These are phyloP conservation scores for Voacanga thouarsii DNA, from an alignment of 257 asterid species.

Conservation along the genomic window DNA sequence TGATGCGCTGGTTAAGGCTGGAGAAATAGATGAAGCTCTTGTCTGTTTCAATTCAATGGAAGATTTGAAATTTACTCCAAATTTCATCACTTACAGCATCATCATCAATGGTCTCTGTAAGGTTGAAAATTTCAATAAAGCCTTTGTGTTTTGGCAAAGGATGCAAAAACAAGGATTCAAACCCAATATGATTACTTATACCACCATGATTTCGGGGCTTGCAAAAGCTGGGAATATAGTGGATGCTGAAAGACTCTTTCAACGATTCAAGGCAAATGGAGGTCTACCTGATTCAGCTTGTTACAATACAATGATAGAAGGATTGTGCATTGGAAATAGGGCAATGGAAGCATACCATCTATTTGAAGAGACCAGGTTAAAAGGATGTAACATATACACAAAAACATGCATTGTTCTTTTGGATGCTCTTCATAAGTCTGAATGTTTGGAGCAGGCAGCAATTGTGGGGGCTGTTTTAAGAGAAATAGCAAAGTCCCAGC, in stretches of 20 bases:
- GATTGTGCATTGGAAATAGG: conserved; percentile 68
- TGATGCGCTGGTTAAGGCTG: conserved; percentile 89
- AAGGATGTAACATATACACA: conserved; percentile 69
- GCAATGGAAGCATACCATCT: conserved; percentile 76
- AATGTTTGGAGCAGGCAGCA: conserved; percentile 91
- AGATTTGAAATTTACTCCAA: conserved; percentile 70
- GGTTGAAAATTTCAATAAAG: conserved; percentile 87
- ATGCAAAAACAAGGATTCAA: conserved; percentile 86
- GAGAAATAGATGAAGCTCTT: conserved; percentile 87
- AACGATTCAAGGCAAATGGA: conserved; percentile 69
- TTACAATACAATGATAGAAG: conserved; percentile 85
- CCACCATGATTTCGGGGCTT: conserved; percentile 93
- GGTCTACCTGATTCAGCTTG: conserved; percentile 93
- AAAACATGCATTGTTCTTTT: conserved; percentile 84
- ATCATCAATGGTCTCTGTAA: conserved; percentile 81
- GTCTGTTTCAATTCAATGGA: conserved; percentile 93
- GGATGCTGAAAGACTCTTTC: conserved; percentile 71
- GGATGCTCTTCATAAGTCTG: conserved; percentile 90
- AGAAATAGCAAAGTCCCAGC: conserved; percentile 88
- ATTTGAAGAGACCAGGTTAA: conserved; percentile 80
- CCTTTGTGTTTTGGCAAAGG: conserved; percentile 97
- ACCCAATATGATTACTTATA: conserved; percentile 68
- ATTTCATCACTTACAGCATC: conserved; percentile 60
- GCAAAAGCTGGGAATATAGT: conserved; percentile 85
- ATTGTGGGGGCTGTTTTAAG: conserved; percentile 86